phyloP scores from a whole-genome alignment of 495 filamentous ascomycete genomes.

The Evernia prunastri region DNA sequence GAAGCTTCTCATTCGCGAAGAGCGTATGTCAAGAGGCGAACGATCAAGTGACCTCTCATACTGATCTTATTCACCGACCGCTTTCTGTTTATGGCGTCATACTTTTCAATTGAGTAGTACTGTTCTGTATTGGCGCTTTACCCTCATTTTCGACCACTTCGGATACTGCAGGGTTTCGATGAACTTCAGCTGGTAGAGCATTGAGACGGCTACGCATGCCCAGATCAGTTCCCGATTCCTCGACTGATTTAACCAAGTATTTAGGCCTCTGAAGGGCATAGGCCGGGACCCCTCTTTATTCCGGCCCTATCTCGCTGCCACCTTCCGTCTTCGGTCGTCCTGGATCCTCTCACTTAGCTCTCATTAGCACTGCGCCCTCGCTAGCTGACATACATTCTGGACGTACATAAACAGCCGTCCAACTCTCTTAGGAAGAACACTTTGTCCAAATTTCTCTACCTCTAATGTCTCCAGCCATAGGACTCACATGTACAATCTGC shows the following conservation, averaged over 20 bases:
- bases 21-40: no score
- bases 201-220: no score
- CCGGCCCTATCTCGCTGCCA: neutral
- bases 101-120: neutral
- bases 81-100: neutral
- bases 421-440: neutral
- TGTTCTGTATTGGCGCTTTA: neutral
- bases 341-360: neutral
- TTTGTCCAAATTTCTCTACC: neutral
- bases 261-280: neutral
- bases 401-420: neutral
- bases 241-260: neutral
- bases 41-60: neutral
- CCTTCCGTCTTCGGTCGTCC: neutral
- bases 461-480: neutral
- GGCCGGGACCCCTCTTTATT: neutral
- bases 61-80: neutral
- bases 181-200: neutral
- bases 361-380: no score
- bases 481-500: slow-evolving; percentile 2
- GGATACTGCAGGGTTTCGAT: neutral
- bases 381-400: neutral
- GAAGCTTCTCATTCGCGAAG: no score
- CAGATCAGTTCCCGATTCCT: neutral
- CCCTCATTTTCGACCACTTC: neutral